Base-by-base conservation (phyloP, 2,329 filamentous ascomycete species). In the Alternaria sp. region DNA sequence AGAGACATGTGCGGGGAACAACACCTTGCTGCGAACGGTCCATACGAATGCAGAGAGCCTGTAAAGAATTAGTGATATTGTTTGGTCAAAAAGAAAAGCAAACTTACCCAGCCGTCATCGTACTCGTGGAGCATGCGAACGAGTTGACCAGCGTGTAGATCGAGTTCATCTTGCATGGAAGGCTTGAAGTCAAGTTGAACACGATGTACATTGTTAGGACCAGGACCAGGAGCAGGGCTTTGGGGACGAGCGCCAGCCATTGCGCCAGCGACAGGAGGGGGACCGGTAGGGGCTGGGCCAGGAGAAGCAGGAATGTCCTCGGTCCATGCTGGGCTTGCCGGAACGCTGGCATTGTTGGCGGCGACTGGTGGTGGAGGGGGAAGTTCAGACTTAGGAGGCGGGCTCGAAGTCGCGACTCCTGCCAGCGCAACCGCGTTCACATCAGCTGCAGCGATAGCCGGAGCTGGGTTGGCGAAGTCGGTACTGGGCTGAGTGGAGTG, bases 131-230 rank as follows among this genome's bases (percentile, higher is more conserved):
- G 84, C 66, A 99, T 84, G 66, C 94, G 88, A 52, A 98, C 92
- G 50, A 99, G 85, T 64, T 96, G 90, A 54, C 95, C 95, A 59
- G 90, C 87, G 64, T 84, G 86, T 45, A 99, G 85, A 64, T 89
- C 91, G 74, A 99, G 84, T 80, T 99, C 95, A 75, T 99, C 95
- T 6, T 93, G 91, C 85, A 98, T 90, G 4, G 92, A 94, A 27
- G 95, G 94, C 78, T 89, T 91, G 80, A 98, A 99, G 79, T 97
- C 94, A 69, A 98, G 88, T 78, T 97, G 92, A 34, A 98, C 92
- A 65, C 95, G 92, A 79, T 98, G 91, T 57, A 98, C 94, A 67
- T 92, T 89, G 73, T 83, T 85, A 18, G 79, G 67, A 54, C 59
- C 65, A 46, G 77, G 65, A 63, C 51, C 65, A 36, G 74, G 63